Conservation (phyloP, 2,329 filamentous ascomycete species). For the Aspergillus aculeatus region DNA sequence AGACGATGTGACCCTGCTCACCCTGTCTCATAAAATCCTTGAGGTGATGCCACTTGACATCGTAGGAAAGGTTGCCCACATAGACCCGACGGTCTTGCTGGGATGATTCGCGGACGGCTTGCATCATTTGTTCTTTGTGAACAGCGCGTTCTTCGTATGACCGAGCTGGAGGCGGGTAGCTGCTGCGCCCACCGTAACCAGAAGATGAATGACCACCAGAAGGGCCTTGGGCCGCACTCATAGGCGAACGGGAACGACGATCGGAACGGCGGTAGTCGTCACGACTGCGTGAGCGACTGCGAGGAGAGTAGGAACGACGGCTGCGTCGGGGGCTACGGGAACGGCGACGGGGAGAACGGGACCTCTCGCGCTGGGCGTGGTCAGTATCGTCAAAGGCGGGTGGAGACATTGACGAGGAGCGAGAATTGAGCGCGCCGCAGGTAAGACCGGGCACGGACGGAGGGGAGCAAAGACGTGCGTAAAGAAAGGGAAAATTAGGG, state of each 20-base stretch:
- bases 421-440: constrained; percentile 6
- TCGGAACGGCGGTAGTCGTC: constrained; percentile 74
- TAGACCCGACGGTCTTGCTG: constrained; percentile 99
- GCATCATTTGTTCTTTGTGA: constrained; percentile 95
- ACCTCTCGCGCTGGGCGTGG: constrained; percentile 70
- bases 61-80: constrained; percentile 97
- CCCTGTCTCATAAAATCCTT: constrained; percentile 99
- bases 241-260: constrained; percentile 80
- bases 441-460: constrained; percentile 1
- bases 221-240: constrained; percentile 69
- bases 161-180: constrained; percentile 63
- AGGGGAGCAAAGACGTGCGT: constrained; percentile 3
- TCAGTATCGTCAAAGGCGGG: constrained; percentile 35
- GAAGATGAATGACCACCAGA: constrained; percentile 69
- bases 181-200: constrained; percentile 58
- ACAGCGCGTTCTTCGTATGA: constrained; percentile 79
- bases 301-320: constrained; percentile 75
- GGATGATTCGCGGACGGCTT: constrained; percentile 85
- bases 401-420: constrained; percentile 23
- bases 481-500: neutral
- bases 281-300: constrained; percentile 75
- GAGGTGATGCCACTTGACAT: constrained; percentile 99
- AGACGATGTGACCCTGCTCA: constrained; percentile 52
- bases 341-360: constrained; percentile 63
- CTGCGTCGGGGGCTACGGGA: constrained; percentile 78